These are phyloP conservation scores for Pyracantha coccinea DNA, from an alignment of 331 rosid species.

Conservation along the genomic window DNA sequence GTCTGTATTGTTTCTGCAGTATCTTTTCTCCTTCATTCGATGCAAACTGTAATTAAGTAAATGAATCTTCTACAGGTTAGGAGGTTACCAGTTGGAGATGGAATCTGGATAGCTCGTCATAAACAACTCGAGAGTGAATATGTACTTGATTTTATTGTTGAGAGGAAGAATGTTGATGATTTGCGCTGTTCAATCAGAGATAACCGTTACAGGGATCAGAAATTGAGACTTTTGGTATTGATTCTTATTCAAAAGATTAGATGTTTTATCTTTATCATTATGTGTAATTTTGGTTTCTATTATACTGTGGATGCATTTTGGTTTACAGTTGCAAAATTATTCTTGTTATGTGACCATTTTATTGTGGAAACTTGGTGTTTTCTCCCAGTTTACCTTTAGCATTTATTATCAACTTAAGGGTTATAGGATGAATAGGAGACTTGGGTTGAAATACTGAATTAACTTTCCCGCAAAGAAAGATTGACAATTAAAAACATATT, in stretches of 20 bases:
- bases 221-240: conserved; percentile 76
- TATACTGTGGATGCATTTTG: not conserved
- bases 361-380: not conserved
- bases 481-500: not conserved
- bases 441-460: not conserved
- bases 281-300: not conserved
- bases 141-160: conserved; percentile 93
- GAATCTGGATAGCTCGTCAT: conserved; percentile 91
- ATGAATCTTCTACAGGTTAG: conserved; percentile 51
- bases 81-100: conserved; percentile 92
- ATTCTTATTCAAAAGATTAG: conserved; percentile 13
- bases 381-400: not conserved
- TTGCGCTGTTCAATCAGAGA: conserved; percentile 90
- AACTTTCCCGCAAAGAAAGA: not conserved
- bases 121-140: conserved; percentile 62
- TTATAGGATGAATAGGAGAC: not conserved
- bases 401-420: not conserved
- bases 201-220: conserved; percentile 89
- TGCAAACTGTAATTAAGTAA: not conserved
- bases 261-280: not conserved
- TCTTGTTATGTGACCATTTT: not conserved
- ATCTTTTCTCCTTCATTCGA: conserved; percentile 6
- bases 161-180: conserved; percentile 82
- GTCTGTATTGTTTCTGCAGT: not conserved
- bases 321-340: not conserved